phyloP scores from a whole-genome alignment of 2,329 filamentous ascomycete species.

The Dactylella cylindrospora region DNA sequence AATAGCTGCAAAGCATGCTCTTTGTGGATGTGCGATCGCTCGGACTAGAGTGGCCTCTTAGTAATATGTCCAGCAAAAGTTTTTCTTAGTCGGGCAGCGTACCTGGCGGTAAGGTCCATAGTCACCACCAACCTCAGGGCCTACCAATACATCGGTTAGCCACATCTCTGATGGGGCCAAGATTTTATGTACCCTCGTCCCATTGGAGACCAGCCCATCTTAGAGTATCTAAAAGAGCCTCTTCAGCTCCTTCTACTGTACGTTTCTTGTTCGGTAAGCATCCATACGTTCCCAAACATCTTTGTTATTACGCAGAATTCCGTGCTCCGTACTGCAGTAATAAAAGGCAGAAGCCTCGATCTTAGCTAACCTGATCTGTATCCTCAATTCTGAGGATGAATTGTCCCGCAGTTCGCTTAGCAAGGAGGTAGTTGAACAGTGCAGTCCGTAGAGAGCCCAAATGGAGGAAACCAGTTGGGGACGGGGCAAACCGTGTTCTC shows the following conservation, averaged over 20 bases:
- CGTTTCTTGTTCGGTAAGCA: slow-evolving; percentile 65
- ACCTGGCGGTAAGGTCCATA: slow-evolving; percentile 86
- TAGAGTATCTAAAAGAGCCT: slow-evolving; percentile 74
- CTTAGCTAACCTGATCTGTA: slow-evolving; percentile 73
- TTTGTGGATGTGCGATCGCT: slow-evolving; percentile 72
- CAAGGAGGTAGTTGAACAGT: slow-evolving; percentile 92
- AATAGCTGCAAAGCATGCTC: slow-evolving; percentile 70
- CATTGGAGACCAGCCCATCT: slow-evolving; percentile 85
- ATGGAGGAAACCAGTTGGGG: slow-evolving; percentile 90
- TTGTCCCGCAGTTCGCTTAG: slow-evolving; percentile 80
- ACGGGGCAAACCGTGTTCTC: slow-evolving; percentile 88
- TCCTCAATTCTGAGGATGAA: slow-evolving; percentile 93
- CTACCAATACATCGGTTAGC: slow-evolving; percentile 53
- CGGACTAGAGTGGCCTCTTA: slow-evolving; percentile 61
- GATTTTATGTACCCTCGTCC: slow-evolving; percentile 73
- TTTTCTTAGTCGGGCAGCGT: slow-evolving; percentile 45
- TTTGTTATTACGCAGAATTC: slow-evolving; percentile 21
- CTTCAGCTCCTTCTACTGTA: slow-evolving; percentile 76
- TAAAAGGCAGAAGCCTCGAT: slow-evolving; percentile 45
- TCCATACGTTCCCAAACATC: slow-evolving; percentile 7
- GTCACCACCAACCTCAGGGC: slow-evolving; percentile 76
- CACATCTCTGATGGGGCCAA: not conserved
- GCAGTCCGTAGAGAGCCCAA: slow-evolving; percentile 89
- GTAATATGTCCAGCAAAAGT: slow-evolving; percentile 3
- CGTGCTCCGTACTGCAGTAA: not conserved